Evolutionary conservation across 768 basidiomycete genomes (phyloP).

Genomic region (Phanerochaete sordida): DNA sequence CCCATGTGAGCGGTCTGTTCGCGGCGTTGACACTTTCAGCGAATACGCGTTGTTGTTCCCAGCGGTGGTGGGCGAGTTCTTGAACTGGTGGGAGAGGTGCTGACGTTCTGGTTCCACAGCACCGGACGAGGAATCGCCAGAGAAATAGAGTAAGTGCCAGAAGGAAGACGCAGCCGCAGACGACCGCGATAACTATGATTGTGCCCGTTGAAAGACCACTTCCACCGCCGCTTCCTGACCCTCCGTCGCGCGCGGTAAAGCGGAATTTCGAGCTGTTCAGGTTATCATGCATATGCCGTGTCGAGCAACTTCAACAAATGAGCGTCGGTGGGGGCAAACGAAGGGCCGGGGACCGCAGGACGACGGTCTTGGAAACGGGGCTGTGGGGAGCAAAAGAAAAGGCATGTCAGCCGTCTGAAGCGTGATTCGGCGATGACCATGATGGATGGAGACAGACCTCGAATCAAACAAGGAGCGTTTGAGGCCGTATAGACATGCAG

Average conservation of each 20-base stretch:
- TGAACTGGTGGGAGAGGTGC: slow-evolving; percentile 63
- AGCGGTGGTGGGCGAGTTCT: slow-evolving; percentile 59
- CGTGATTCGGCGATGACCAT: neutral
- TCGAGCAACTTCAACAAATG: slow-evolving; percentile 7
- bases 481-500: neutral
- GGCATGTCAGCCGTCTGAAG: neutral
- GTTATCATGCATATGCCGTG: slow-evolving; percentile 3
- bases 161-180: slow-evolving; percentile 40
- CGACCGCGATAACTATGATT: slow-evolving; percentile 49
- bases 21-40: slow-evolving; percentile 22
- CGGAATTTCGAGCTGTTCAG: neutral
- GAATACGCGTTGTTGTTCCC: slow-evolving; percentile 46
- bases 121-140: slow-evolving; percentile 34
- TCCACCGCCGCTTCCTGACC: slow-evolving; percentile 6
- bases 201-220: slow-evolving; percentile 23
- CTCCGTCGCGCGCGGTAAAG: slow-evolving; percentile 11
- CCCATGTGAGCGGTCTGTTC: slow-evolving; percentile 21
- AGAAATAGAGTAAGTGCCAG: slow-evolving; percentile 36
- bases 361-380: neutral
- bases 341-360: neutral
- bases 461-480: neutral
- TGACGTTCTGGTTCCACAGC: slow-evolving; percentile 23
- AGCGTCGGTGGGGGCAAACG: slow-evolving; percentile 9
- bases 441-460: neutral
- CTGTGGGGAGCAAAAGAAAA: neutral